A percentile compares a stretch with the other conserved stretches of the same genome.
Evolutionary conservation across 2,329 filamentous ascomycete species (phyloP).

Genomic region (Fusarium pseudonygamai): DNA sequence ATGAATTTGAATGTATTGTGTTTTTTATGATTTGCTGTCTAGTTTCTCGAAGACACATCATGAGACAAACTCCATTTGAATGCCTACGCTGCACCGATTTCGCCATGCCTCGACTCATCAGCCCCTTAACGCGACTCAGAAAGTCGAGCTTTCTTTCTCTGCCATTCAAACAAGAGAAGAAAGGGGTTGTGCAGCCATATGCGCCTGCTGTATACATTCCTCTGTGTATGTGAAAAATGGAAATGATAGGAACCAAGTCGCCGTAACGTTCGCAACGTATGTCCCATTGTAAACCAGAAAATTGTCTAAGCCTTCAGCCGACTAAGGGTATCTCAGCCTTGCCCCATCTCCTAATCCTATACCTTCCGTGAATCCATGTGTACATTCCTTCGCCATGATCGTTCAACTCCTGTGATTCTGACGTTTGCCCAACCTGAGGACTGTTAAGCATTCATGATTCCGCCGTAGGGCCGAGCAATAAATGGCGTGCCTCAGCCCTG

Average conservation of each 20-base stretch:
- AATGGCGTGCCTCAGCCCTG: conserved; percentile 51
- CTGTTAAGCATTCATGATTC: conserved; percentile 24
- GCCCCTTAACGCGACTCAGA: conserved; percentile 18
- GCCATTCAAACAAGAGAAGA: conserved; percentile 19
- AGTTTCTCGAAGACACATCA: conserved; percentile 24
- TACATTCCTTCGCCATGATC: conserved; percentile 25
- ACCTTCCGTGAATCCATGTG: conserved; percentile 25
- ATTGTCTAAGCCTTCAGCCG: conserved; percentile 50
- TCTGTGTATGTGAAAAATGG: conserved; percentile 24
- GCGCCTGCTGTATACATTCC: conserved; percentile 29
- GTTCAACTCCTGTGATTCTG: conserved; percentile 18
- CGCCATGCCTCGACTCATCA: conserved; percentile 21
- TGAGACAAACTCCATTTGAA: conserved; percentile 32
- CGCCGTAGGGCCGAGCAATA: conserved; percentile 25
- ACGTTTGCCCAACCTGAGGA: background rate
- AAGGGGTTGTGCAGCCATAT: conserved; percentile 18
- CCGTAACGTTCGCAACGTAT: conserved; percentile 24
- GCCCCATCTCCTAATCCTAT: conserved; percentile 23
- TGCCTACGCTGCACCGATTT: conserved; percentile 24
- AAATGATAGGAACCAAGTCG: conserved; percentile 28
- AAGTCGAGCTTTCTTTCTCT: conserved; percentile 8
- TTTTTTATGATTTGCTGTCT: conserved; percentile 36
- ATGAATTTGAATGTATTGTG: conserved; percentile 20
- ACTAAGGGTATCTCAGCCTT: conserved; percentile 50
- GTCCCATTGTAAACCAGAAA: conserved; percentile 39